Base-by-base conservation (phyloP, 2,329 filamentous ascomycete species). In the Arachnomyces sp. region DNA sequence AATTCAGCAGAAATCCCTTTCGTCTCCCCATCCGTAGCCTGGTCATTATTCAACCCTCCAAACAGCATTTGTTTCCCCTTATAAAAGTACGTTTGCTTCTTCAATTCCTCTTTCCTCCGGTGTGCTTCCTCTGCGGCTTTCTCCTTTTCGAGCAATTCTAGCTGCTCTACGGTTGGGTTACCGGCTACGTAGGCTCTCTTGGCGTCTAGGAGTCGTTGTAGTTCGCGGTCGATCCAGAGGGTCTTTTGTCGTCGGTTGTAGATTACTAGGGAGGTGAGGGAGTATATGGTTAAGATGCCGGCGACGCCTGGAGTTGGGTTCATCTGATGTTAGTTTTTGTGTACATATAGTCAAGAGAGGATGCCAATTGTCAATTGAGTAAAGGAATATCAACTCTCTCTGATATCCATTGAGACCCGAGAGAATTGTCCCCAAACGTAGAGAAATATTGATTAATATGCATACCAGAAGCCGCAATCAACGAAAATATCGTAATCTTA, bases 221-320 rank as follows among this genome's bases (percentile, higher is more conserved):
- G 43, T 50, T 70, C 64, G 35, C 55, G 59, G 52, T 79, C 72
- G 46, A 79, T 71, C 68, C 73, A 84, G 46, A 82, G 75, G 29
- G 69, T 69, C 42, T 74, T 69, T 65, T 82, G 79, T 43, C 74
- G 70, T 40, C 80, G 74, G 59, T 84, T 84, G 64, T 83, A 79
- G 44, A 81, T 61, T 43, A 83, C 70, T 68, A 84, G 75, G 53
- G 82, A 80, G 44, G 75, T 71, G 48, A 81, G 71, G 7, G 80
- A 78, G 57, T 82, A 81, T 30, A 76, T 69, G 29, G 78, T 78
- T 33, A 82, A 72, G 31, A 74, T 72, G 50, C 71, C 75, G 38
- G 73, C 71, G 45, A 82, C 65, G 43, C 78, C 79, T 75, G 56
- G 33, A 25, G 21, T 38, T 11, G 13, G 15, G 18, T 36, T 36